Evolutionary conservation across 768 basidiomycete genomes (phyloP).

Genomic region (Nidularia pulvinata): DNA sequence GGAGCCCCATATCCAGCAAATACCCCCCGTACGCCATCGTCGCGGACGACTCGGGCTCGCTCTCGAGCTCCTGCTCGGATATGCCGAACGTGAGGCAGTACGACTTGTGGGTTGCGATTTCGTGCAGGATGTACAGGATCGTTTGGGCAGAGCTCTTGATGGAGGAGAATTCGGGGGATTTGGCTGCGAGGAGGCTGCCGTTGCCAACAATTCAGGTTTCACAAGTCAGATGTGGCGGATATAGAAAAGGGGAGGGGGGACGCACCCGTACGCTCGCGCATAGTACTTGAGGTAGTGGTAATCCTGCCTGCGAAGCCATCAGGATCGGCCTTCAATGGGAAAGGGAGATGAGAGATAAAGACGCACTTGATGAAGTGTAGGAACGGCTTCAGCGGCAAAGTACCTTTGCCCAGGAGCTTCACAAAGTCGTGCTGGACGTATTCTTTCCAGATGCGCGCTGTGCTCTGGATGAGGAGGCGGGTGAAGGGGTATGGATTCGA

Average conservation of each 20-base stretch:
- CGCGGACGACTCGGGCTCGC: conserved; percentile 62
- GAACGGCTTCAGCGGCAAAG: conserved; percentile 65
- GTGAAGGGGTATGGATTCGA: conserved; percentile 71
- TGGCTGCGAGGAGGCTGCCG: conserved; percentile 72
- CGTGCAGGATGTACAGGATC: conserved; percentile 62
- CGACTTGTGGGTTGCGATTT: conserved; percentile 69
- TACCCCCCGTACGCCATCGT: conserved; percentile 90
- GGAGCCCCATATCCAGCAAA: conserved; percentile 76
- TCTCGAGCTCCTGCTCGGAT: conserved; percentile 54
- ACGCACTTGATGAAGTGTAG: conserved; percentile 83
- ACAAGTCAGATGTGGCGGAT: background rate
- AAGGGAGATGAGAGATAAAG: background rate
- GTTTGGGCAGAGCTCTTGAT: conserved; percentile 67
- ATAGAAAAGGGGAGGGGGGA: conserved; percentile 1
- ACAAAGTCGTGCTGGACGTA: conserved; percentile 91
- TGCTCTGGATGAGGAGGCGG: conserved; percentile 58
- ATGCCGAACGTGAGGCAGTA: conserved; percentile 79
- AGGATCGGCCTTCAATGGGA: background rate
- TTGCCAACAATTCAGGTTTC: background rate
- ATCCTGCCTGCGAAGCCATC: conserved; percentile 57
- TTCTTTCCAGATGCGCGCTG: conserved; percentile 57
- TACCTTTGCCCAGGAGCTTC: conserved; percentile 69
- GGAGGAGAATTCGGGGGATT: conserved; percentile 61
- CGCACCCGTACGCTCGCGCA: conserved; percentile 75
- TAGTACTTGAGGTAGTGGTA: conserved; percentile 85